Base-by-base conservation (phyloP, 139 green algal species). In the Eudorina sp. region DNA sequence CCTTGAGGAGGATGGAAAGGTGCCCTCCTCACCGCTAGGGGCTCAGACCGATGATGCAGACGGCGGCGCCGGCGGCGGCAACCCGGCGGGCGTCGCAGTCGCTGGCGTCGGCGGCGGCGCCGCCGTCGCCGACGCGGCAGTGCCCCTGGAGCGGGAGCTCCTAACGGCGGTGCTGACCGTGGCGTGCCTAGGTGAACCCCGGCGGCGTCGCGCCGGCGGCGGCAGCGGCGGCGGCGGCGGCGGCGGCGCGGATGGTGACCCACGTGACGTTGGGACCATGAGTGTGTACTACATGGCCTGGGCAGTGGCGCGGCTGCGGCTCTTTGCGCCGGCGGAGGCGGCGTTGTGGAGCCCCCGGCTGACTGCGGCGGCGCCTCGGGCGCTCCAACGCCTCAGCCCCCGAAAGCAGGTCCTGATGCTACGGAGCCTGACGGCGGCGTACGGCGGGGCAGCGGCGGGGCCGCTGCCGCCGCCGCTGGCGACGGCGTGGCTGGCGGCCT, bases 341-440 rank as follows among this genome's bases (percentile, higher is more conserved):
- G 27, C 29, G 29, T 60, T 86, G 80, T 86, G 80, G 80, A 43
- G 27, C 5, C 80, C 62, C 16, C 1, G 40, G 41, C 80, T 86
- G 60, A 7, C 14, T 0, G 60, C 80, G 5, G 43, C 60, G 13
- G 80, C 60, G 29, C 60, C 80, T 2, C n/a, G 31, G 60, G 62
- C 60, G 4, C 41, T 86, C 25, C 40, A 6, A 1, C 19, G 53
- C 53, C 80, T 86, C 4, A 86, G 60, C 16, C 60, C 80, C 2
- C 80, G 80, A 29, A 86, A 77, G 80, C 80, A 86, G 80, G 80
- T 86, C 60, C 58, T 75, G 27, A 58, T 85, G 58, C 38, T 85
- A 40, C 79, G 58, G 5, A 51, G n/a, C 4, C 11, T 72, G 34
- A 29, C 36, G 19, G 19, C 53, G 14, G 41, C 43, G 6, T 76